Base-by-base conservation (phyloP, 345 rosid genomes). In the Populus euphratica region DNA sequence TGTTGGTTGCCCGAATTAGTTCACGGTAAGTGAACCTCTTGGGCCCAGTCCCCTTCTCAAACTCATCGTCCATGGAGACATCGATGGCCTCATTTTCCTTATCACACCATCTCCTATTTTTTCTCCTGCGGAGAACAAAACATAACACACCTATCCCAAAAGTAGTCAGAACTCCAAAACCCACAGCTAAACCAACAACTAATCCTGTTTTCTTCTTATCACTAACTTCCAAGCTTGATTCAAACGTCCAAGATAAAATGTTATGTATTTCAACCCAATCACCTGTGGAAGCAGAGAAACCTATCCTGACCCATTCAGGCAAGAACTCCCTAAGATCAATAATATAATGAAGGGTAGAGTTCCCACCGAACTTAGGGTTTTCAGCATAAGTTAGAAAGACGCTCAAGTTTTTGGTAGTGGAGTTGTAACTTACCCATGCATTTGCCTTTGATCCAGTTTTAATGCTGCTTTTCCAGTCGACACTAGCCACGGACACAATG, bases 351-450 rank as follows among this genome's bases (percentile, higher is more conserved):
- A 80, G 72, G 47, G 44, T 75, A 8, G 70, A 80, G 31, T 49
- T 75, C 4, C 76, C 82, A 25, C 56, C n/a, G 12, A 75, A 75
- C 4, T 49, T 47, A 36, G 82, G 82, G 70, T 85, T 78, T 14
- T 81, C 1, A 7, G 79, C 85, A 73, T 88, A 90, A 36, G 85
- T 83, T 6, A 87, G 80, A 52, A 83, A 88, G 70, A 83, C 89
- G 59, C 86, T 90, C 75, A 88, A 79, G 76, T 88, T 88, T 59
- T 43, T 76, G 16, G 88, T 85, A 8, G 85, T 38, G 50, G 94
- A 83, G 25, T 87, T 84, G 76, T 90, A 90, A 69, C 74, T 79
- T 8, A 90, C 76, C 91, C 88, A 85, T 1, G 91, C 90, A 52
- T 88, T 86, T 20, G 87, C 91, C 29, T 0, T 31, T 18, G 62